phyloP scores from a whole-genome alignment of 371 early-diverging fungal species.

The Rhizopus delemar region DNA sequence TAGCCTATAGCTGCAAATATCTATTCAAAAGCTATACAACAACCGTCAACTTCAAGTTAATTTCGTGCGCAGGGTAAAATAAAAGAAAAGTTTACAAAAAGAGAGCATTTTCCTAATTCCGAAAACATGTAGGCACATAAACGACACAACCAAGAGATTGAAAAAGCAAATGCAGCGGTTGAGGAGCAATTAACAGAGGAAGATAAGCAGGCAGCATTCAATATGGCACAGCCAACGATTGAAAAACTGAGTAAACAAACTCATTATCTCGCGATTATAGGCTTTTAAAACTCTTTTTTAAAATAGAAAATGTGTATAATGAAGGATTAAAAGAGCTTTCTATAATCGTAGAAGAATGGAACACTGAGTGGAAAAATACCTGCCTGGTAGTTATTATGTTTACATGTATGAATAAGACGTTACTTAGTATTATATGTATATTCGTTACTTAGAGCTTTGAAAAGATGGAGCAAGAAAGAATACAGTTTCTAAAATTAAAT shows the following conservation, averaged over 20 bases:
- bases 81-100: neutral
- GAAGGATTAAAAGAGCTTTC: slow-evolving; percentile 20
- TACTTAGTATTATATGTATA: neutral
- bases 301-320: slow-evolving; percentile 24
- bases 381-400: slow-evolving; percentile 15
- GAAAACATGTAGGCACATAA: slow-evolving; percentile 18
- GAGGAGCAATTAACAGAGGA: slow-evolving; percentile 24
- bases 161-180: slow-evolving; percentile 26
- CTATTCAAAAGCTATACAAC: slow-evolving; percentile 25
- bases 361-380: slow-evolving; percentile 22
- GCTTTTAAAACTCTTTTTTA: neutral
- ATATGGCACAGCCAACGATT: slow-evolving; percentile 18
- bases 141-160: slow-evolving; percentile 28
- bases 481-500: slow-evolving; percentile 24
- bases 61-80: slow-evolving; percentile 21
- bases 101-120: neutral
- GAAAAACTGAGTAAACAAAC: slow-evolving; percentile 17
- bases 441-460: slow-evolving; percentile 17
- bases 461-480: slow-evolving; percentile 22
- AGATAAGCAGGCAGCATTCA: slow-evolving; percentile 21
- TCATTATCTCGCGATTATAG: neutral
- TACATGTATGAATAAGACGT: too few species aligned
- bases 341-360: slow-evolving; percentile 23
- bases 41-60: slow-evolving; percentile 23
- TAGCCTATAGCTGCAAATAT: slow-evolving; percentile 16